Evolutionary conservation across 2,329 filamentous ascomycete species (phyloP).

Genomic region (Xylariaceae sp.): DNA sequence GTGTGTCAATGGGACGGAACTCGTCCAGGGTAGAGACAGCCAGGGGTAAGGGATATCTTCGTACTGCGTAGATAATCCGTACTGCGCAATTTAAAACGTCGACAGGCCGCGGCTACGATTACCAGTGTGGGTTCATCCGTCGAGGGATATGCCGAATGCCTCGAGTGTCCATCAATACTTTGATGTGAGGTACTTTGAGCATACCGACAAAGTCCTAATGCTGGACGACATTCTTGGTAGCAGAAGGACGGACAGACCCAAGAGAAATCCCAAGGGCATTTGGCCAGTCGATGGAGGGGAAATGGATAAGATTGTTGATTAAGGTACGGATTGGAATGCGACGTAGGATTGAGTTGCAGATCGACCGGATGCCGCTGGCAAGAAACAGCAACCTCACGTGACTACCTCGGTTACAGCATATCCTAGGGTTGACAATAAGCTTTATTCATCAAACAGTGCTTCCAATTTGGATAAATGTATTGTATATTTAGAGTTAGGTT

Average conservation of each 20-base stretch:
- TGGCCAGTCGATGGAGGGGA: background rate
- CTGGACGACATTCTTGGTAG: background rate
- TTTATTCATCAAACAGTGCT: too few relatives aligned
- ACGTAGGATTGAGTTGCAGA: background rate
- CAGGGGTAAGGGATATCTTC: background rate
- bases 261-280: background rate
- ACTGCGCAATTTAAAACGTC: background rate
- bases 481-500: too few relatives aligned
- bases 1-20: constrained; percentile 4
- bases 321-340: background rate
- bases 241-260: background rate
- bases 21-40: background rate
- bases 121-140: background rate
- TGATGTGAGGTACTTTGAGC: background rate
- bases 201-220: background rate
- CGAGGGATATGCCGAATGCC: background rate
- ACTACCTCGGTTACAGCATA: background rate
- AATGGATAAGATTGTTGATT: background rate
- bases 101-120: background rate
- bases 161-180: background rate
- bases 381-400: background rate
- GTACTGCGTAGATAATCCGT: background rate
- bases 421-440: background rate
- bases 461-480: background rate
- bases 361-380: background rate